Evolutionary conservation across 2,329 filamentous ascomycete species (phyloP).

Genomic region (Phialophora chinensis): DNA sequence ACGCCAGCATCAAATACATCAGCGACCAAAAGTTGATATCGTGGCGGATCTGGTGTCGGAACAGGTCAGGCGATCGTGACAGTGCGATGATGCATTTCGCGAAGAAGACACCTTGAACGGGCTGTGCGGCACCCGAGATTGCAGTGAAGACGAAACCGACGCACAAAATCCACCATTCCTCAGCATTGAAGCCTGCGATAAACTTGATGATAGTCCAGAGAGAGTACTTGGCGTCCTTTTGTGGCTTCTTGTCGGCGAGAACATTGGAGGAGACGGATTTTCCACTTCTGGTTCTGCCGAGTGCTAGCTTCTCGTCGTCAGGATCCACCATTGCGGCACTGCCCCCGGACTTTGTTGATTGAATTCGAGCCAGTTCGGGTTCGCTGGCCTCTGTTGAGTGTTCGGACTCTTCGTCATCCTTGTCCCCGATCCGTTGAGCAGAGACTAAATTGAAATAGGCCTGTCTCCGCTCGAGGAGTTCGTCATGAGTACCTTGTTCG

Average conservation of each 20-base stretch:
- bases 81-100: slow-evolving; percentile 82
- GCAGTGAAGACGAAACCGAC: slow-evolving; percentile 74
- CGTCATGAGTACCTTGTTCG: slow-evolving; percentile 87
- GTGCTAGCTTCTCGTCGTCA: slow-evolving; percentile 45
- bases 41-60: slow-evolving; percentile 61
- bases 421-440: slow-evolving; percentile 78
- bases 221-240: slow-evolving; percentile 65
- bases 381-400: slow-evolving; percentile 41
- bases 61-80: slow-evolving; percentile 58
- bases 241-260: slow-evolving; percentile 62
- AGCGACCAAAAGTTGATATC: slow-evolving; percentile 84
- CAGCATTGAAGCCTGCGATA: slow-evolving; percentile 77
- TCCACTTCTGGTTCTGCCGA: slow-evolving; percentile 55
- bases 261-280: slow-evolving; percentile 71
- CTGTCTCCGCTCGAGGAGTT: slow-evolving; percentile 71
- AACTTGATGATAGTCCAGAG: slow-evolving; percentile 79
- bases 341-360: slow-evolving; percentile 43
- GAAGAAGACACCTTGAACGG: slow-evolving; percentile 79
- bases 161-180: slow-evolving; percentile 74
- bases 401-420: slow-evolving; percentile 49
- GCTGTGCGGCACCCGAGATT: slow-evolving; percentile 81
- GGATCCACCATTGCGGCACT: slow-evolving; percentile 39
- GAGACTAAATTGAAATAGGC: slow-evolving; percentile 87
- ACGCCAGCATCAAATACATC: slow-evolving; percentile 86
- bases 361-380: slow-evolving; percentile 43